phyloP scores from a whole-genome alignment of 345 rosid species.

The Punica granatum region DNA sequence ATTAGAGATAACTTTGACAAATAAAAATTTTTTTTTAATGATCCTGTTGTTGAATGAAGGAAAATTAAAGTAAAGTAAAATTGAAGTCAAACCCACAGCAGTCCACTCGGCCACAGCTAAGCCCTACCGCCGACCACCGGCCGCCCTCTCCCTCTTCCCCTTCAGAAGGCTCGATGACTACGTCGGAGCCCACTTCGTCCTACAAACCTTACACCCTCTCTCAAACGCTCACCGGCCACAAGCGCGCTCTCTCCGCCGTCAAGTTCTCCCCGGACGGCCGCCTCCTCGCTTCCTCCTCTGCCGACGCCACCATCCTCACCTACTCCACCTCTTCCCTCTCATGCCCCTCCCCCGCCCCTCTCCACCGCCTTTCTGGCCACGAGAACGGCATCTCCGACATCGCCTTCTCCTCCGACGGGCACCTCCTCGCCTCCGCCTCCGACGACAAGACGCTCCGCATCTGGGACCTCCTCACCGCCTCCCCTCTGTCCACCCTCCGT shows the following conservation, averaged over 20 bases:
- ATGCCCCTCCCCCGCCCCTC: constrained; percentile 27
- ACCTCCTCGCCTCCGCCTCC: constrained; percentile 83
- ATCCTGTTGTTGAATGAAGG: too few relatives aligned
- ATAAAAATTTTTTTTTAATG: too few relatives aligned
- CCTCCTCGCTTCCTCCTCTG: constrained; percentile 76
- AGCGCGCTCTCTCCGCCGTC: constrained; percentile 59
- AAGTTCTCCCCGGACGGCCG: constrained; percentile 92
- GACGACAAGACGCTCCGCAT: constrained; percentile 88
- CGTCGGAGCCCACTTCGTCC: constrained; percentile 15
- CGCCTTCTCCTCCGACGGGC: constrained; percentile 83
- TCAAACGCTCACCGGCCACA: constrained; percentile 75
- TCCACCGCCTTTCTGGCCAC: constrained; percentile 64
- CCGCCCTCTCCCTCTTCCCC: background rate
- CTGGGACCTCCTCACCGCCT: constrained; percentile 77
- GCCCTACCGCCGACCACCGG: background rate
- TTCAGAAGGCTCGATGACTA: background rate
- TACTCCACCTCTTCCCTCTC: constrained; percentile 47
- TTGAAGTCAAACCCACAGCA: too few relatives aligned
- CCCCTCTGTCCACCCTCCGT: constrained; percentile 48
- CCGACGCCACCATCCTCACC: constrained; percentile 70
- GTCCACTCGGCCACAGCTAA: background rate
- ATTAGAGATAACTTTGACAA: too few relatives aligned
- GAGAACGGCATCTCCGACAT: constrained; percentile 74
- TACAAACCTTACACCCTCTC: constrained; percentile 60
- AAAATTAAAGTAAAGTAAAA: too few relatives aligned